These are phyloP conservation scores for Calycina marina DNA, from an alignment of 2,329 filamentous ascomycete species.

Conservation along the genomic window DNA sequence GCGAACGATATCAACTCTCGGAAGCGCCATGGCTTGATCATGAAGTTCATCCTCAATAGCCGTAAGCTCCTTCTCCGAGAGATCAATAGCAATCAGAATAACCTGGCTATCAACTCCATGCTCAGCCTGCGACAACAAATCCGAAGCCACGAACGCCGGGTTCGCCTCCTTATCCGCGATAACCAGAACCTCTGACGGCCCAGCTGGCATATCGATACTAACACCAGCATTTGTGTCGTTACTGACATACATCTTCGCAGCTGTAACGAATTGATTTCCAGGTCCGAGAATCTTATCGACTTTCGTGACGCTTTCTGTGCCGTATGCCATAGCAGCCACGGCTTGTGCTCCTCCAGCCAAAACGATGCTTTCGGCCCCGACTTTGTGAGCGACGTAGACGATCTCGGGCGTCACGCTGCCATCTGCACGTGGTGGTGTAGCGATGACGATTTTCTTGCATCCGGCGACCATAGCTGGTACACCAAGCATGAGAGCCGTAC, in stretches of 20 bases:
- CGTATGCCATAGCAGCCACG: conserved; percentile 92
- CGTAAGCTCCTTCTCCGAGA: conserved; percentile 55
- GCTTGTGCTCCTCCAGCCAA: conserved; percentile 92
- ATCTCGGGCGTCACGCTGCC: conserved; percentile 92
- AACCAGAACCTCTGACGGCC: conserved; percentile 92
- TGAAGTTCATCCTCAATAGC: conserved; percentile 90
- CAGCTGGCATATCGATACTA: conserved; percentile 96
- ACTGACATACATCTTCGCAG: conserved; percentile 94
- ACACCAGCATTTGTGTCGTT: conserved; percentile 95
- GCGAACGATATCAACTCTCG: conserved; percentile 82
- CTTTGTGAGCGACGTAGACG: conserved; percentile 92
- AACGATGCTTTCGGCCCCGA: conserved; percentile 90
- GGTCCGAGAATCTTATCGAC: conserved; percentile 98
- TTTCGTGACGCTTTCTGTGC: conserved; percentile 85
- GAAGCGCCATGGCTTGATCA: conserved; percentile 70
- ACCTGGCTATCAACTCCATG: conserved; percentile 96
- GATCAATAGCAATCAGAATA: conserved; percentile 71
- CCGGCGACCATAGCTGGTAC: conserved; percentile 96
- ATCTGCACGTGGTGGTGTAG: conserved; percentile 78
- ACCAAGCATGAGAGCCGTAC: conserved; percentile 93
- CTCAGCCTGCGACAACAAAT: conserved; percentile 89
- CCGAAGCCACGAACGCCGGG: conserved; percentile 88
- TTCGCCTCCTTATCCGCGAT: conserved; percentile 79
- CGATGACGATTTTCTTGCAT: conserved; percentile 87
- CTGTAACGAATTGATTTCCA: conserved; percentile 96